These are phyloP conservation scores for Geranium brycei DNA, from an alignment of 345 rosid genomes.

Conservation along the genomic window DNA sequence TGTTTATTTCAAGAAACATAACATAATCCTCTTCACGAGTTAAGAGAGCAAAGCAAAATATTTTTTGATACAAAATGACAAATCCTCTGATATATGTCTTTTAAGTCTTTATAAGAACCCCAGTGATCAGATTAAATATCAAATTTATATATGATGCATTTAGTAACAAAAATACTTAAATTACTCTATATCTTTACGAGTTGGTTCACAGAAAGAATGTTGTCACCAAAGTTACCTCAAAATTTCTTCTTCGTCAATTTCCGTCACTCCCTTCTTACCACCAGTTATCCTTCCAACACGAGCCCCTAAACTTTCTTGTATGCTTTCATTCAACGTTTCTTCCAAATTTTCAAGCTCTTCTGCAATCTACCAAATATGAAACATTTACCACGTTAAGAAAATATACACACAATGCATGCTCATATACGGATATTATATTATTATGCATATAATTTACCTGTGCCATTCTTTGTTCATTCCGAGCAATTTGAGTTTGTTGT, in stretches of 20 bases:
- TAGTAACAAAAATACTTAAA: not conserved
- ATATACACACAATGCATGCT: not conserved
- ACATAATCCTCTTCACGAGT: not conserved
- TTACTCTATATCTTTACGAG: slow-evolving; percentile 1
- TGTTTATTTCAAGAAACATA: not conserved
- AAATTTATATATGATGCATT: not conserved
- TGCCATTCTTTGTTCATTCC: slow-evolving; percentile 83
- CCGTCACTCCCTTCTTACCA: slow-evolving; percentile 43
- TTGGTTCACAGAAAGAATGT: slow-evolving; percentile 6
- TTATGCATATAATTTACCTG: slow-evolving; percentile 32
- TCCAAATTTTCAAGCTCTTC: slow-evolving; percentile 97
- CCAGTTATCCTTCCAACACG: slow-evolving; percentile 38
- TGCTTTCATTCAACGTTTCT: slow-evolving; percentile 88
- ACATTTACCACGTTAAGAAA: not conserved
- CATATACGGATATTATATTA: not conserved
- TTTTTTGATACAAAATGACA: not conserved
- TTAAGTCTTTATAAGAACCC: not conserved
- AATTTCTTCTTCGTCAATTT: slow-evolving; percentile 51
- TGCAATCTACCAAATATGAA: slow-evolving; percentile 35
- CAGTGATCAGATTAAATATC: not conserved
- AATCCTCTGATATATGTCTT: not conserved
- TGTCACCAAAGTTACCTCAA: slow-evolving; percentile 35
- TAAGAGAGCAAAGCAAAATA: not conserved
- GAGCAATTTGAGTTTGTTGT: slow-evolving; percentile 96
- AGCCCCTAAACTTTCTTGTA: slow-evolving; percentile 85